Evolutionary conservation across 2,329 filamentous ascomycete species (phyloP).

Genomic region (Neophaeococcomyces mojaviensis): DNA sequence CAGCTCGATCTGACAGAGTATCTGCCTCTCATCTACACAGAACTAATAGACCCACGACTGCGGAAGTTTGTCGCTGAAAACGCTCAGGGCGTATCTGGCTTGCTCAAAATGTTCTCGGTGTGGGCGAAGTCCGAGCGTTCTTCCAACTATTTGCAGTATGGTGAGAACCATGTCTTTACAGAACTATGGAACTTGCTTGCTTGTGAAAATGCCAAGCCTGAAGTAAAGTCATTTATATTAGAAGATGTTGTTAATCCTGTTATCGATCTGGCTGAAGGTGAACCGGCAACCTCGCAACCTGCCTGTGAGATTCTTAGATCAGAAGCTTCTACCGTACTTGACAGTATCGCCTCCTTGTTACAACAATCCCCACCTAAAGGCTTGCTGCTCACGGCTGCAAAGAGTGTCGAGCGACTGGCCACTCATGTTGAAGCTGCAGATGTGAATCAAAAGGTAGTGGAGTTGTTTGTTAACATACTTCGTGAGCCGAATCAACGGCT

Average conservation of each 20-base stretch:
- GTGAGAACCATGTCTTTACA: conserved; percentile 53
- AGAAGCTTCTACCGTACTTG: conserved; percentile 49
- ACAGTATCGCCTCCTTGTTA: conserved; percentile 74
- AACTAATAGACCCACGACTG: conserved; percentile 70
- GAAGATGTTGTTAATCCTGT: conserved; percentile 58
- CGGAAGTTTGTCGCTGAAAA: conserved; percentile 76
- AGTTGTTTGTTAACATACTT: conserved; percentile 37
- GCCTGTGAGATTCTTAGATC: conserved; percentile 10
- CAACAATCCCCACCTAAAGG: conserved; percentile 15
- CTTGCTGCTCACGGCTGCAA: conserved; percentile 14
- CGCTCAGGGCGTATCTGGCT: conserved; percentile 77
- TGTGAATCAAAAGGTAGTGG: conserved; percentile 11
- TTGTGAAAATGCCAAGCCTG: conserved; percentile 68
- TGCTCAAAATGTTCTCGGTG: conserved; percentile 70
- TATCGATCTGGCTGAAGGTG: conserved; percentile 27
- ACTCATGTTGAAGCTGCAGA: conserved; percentile 12
- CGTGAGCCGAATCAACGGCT: conserved; percentile 46
- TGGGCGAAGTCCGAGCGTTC: conserved; percentile 66
- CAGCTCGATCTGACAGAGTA: conserved; percentile 67
- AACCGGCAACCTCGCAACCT: conserved; percentile 52
- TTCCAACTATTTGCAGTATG: conserved; percentile 61
- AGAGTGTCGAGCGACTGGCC: conserved; percentile 15
- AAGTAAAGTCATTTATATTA: conserved; percentile 77
- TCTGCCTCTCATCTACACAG: conserved; percentile 60
- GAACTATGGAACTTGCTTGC: conserved; percentile 66